A percentile compares a stretch with the other conserved stretches of the same genome.
phyloP scores from a whole-genome alignment of 352 stramenopile genomes.

The Phytophthora vignae region DNA sequence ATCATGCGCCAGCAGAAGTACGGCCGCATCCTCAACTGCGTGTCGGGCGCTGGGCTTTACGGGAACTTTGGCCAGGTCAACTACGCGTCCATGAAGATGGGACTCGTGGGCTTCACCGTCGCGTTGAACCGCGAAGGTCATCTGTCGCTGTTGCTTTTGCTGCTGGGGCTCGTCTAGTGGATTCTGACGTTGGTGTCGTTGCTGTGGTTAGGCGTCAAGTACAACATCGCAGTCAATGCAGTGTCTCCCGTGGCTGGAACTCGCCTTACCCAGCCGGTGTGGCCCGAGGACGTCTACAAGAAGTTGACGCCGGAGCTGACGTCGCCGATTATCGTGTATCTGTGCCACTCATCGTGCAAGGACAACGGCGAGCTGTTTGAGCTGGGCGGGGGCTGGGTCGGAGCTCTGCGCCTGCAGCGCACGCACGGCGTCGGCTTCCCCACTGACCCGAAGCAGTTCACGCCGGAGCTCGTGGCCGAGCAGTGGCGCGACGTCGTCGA shows the following conservation, averaged over 20 bases:
- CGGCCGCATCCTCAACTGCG: conserved; percentile 76
- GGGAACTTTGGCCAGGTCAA: conserved; percentile 85
- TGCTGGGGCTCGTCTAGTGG: neutral
- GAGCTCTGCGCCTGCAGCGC: conserved; percentile 68
- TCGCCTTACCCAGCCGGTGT: conserved; percentile 69
- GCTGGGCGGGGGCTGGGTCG: conserved; percentile 72
- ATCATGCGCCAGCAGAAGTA: conserved; percentile 80
- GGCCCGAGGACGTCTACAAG: conserved; percentile 65
- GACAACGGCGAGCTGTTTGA: conserved; percentile 69
- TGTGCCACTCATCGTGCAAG: conserved; percentile 64
- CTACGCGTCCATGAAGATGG: conserved; percentile 85
- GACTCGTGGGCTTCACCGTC: conserved; percentile 71
- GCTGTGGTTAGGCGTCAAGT: conserved; percentile 62
- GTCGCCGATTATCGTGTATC: conserved; percentile 69
- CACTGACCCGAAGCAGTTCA: conserved; percentile 62
- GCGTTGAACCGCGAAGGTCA: conserved; percentile 75
- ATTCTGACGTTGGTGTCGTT: neutral
- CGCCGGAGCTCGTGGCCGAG: conserved; percentile 69
- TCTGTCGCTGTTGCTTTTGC: neutral
- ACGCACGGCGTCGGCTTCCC: conserved; percentile 78
- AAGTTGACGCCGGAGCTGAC: conserved; percentile 72
- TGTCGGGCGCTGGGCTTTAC: conserved; percentile 72
- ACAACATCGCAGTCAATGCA: conserved; percentile 80
- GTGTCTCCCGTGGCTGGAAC: conserved; percentile 75
- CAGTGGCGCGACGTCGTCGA: conserved; percentile 72